Conservation (phyloP, 2,329 filamentous ascomycete species). For the Shiraia bambusicola region DNA sequence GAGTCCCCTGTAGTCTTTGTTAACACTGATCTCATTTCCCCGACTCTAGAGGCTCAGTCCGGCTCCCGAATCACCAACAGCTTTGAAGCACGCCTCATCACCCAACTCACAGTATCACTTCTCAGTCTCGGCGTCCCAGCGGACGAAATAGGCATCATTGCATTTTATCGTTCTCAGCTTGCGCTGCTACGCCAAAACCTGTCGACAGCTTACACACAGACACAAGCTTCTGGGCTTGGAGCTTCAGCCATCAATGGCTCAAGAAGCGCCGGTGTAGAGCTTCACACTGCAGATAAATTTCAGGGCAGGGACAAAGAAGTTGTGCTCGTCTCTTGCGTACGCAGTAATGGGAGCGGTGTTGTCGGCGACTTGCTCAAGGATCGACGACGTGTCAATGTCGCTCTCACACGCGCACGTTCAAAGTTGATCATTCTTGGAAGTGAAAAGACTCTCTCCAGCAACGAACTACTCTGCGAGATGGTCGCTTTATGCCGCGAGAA, state of each 20-base stretch:
- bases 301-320: slow-evolving; percentile 96
- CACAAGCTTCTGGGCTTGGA: slow-evolving; percentile 48
- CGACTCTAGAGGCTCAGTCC: slow-evolving; percentile 64
- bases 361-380: slow-evolving; percentile 93
- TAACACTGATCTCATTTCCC: slow-evolving; percentile 77
- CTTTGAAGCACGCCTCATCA: slow-evolving; percentile 74
- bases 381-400: slow-evolving; percentile 92
- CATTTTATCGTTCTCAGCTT: slow-evolving; percentile 92
- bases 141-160: slow-evolving; percentile 86
- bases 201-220: slow-evolving; percentile 51
- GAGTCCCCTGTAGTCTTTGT: slow-evolving; percentile 77
- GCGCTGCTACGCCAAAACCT: slow-evolving; percentile 76
- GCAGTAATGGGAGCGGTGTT: slow-evolving; percentile 76
- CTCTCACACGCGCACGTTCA: slow-evolving; percentile 87
- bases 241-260: slow-evolving; percentile 15
- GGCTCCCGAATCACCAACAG: slow-evolving; percentile 88
- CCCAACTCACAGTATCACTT: slow-evolving; percentile 78
- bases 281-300: slow-evolving; percentile 96
- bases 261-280: slow-evolving; percentile 63
- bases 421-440: slow-evolving; percentile 90
- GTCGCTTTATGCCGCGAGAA: slow-evolving; percentile 73
- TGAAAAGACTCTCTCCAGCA: slow-evolving; percentile 66
- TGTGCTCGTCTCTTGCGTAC: slow-evolving; percentile 81
- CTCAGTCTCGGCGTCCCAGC: slow-evolving; percentile 73
- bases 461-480: slow-evolving; percentile 76